Evolutionary conservation across 176 grass and related monocot genomes (phyloP).

Genomic region (Typha latifolia): DNA sequence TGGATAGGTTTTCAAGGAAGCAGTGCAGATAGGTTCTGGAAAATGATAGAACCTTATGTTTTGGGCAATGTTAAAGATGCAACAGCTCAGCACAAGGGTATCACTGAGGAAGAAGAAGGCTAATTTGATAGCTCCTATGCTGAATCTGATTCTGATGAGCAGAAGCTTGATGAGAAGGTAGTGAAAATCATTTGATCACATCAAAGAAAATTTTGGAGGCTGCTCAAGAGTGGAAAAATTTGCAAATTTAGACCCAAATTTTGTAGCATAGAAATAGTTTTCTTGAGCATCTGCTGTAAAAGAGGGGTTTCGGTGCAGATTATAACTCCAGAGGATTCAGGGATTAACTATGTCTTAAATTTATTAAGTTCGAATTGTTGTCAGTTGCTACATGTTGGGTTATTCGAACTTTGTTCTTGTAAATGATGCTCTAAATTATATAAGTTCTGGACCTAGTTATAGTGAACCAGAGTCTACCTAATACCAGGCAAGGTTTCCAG

Average conservation of each 20-base stretch:
- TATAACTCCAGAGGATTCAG: not conserved
- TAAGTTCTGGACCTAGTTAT: not conserved
- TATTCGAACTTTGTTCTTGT: not conserved
- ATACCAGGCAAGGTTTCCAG: not conserved
- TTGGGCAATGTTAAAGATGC: constrained; percentile 39
- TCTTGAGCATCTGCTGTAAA: not conserved
- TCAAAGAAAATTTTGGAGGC: not conserved
- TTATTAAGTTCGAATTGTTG: not conserved
- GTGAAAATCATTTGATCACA: not conserved
- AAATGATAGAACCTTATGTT: constrained; percentile 46
- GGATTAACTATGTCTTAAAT: not conserved
- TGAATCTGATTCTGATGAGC: constrained; percentile 32
- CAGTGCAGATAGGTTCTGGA: constrained; percentile 64
- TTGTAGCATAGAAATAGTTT: not conserved
- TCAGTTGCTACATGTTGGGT: not conserved
- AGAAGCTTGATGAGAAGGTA: not conserved
- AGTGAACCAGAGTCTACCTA: not conserved
- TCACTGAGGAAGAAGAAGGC: constrained; percentile 7
- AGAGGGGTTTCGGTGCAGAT: not conserved
- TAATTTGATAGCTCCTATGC: constrained; percentile 13
- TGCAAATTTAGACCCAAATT: not conserved
- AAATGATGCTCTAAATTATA: not conserved
- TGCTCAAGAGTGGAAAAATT: not conserved
- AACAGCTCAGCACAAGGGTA: constrained; percentile 1
- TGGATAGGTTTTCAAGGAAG: constrained; percentile 83